These are phyloP conservation scores for Lophiotrema nucula DNA, from an alignment of 495 filamentous ascomycete genomes.

Conservation along the genomic window DNA sequence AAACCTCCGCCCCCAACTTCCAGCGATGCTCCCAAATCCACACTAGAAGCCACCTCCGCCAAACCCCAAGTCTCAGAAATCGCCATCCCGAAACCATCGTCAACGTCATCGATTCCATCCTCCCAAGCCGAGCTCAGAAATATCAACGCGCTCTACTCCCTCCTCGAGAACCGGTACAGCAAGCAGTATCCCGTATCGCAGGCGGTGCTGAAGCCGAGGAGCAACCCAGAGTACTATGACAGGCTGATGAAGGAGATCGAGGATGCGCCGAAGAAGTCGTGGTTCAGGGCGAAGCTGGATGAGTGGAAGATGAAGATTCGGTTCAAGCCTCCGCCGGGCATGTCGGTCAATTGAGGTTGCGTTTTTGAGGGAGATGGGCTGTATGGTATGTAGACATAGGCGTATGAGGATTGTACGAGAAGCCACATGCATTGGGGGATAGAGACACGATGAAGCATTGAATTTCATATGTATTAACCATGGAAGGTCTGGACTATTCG, in stretches of 20 bases:
- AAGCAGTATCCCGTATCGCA: slow-evolving; percentile 66
- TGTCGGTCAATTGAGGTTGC: too few species aligned
- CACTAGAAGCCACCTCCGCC: slow-evolving; percentile 12
- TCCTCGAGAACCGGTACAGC: slow-evolving; percentile 72
- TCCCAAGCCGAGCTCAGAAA: slow-evolving; percentile 52
- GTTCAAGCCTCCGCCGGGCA: too few species aligned
- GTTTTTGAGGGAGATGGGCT: background rate
- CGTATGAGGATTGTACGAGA: background rate
- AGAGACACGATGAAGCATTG: too few species aligned
- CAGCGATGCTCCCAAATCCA: background rate
- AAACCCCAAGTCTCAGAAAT: background rate
- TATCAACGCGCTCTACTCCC: slow-evolving; percentile 69
- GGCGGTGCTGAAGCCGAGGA: slow-evolving; percentile 63
- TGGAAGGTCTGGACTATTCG: too few species aligned
- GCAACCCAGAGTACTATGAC: slow-evolving; percentile 74
- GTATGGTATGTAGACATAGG: background rate
- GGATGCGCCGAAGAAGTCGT: slow-evolving; percentile 37
- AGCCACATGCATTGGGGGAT: background rate
- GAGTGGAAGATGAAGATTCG: slow-evolving; percentile 38
- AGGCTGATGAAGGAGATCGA: slow-evolving; percentile 60
- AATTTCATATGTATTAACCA: too few species aligned
- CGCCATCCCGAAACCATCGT: background rate
- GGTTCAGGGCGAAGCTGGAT: slow-evolving; percentile 33
- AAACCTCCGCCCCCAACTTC: background rate
- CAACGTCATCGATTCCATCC: too few species aligned